Conservation (phyloP, 202 grass and related monocot genomes). For the Schoenoplectus tabernaemontani region DNA sequence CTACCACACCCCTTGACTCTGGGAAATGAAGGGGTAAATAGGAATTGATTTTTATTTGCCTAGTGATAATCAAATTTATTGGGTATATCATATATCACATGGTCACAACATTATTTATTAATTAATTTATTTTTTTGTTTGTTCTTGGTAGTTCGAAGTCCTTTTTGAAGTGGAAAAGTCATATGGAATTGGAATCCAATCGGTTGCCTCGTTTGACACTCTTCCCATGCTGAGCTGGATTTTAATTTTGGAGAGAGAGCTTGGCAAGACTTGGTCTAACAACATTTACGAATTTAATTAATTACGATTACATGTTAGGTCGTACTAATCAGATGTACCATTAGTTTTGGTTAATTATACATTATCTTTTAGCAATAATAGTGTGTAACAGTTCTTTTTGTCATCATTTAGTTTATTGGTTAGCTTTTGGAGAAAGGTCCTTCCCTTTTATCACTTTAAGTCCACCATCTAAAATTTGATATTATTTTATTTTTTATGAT, state of each 20-base stretch:
- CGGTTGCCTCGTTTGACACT: slow-evolving; percentile 28
- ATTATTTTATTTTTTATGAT: too few relatives aligned
- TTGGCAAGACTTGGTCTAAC: slow-evolving; percentile 4
- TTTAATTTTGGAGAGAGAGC: neutral
- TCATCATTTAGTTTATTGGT: neutral
- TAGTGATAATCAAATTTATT: slow-evolving; percentile 14
- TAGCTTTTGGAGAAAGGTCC: neutral
- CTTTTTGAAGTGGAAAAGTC: slow-evolving; percentile 14
- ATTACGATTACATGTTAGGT: neutral
- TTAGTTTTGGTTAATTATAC: neutral
- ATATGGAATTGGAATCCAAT: slow-evolving; percentile 8
- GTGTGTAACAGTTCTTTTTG: neutral
- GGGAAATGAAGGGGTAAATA: slow-evolving; percentile 5
- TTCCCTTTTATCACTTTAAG: neutral
- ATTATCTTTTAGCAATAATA: neutral
- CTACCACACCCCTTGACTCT: slow-evolving; percentile 14
- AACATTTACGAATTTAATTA: neutral
- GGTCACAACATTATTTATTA: neutral
- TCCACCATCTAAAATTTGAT: too few relatives aligned
- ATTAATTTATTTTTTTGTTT: neutral
- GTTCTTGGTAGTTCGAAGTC: slow-evolving; percentile 13
- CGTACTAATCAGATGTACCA: neutral
- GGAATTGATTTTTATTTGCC: neutral
- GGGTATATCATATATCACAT: too few relatives aligned
- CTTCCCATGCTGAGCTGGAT: neutral